Base-by-base conservation (phyloP, 352 stramenopile genomes). In the Thalassiosira oceanica region DNA sequence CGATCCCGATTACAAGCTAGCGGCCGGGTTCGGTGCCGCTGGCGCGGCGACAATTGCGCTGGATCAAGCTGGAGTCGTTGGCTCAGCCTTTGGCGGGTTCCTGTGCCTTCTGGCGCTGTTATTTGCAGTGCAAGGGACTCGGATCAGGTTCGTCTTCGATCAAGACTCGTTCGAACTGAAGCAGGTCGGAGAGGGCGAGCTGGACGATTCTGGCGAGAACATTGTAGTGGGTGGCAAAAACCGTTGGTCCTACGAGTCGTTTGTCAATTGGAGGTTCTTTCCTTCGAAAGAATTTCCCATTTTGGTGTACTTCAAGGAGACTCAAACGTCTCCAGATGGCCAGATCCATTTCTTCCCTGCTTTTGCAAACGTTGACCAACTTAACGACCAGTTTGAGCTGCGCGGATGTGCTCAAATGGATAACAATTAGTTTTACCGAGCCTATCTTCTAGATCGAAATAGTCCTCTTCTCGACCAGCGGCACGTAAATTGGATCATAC, bases 401-500 rank as follows among this genome's bases (percentile, higher is more conserved):
- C 51, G 61, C 10, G 61, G 52, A 48, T 72, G 61, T 58, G 61
- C 61, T 37, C 31, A n/a, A 8, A n/a, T 37, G 31, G n/a, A n/a
- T n/a, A 37, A 37, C 8, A n/a, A 37, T 37, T 37, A n/a, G n/a
- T n/a, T n/a, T n/a, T n/a, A n/a, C n/a, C n/a, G n/a, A n/a, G n/a
- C n/a, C n/a, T n/a, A n/a, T n/a, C n/a, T n/a, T n/a, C n/a, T n/a
- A n/a, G 33, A 80, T 79, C 5, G 44, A 60, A 36, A 86, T 65
- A 11, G 54, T 65, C 45, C 71, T 61, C 57, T 89, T 89, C 63
- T 97, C 92, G 33, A 97, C 90, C 8, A 98, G 72, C 51, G 93
- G 85, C 49, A 97, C 92, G 80, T 98, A 98, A 42, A 91, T 85
- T 10, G 94, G 94, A 75, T 94, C 93, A 79, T 97, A 98, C 93